Percentiles rank a stretch among this genome's conserved stretches.
Evolutionary conservation across 495 filamentous ascomycete species (phyloP).

Genomic region (Neurospora hispaniola): DNA sequence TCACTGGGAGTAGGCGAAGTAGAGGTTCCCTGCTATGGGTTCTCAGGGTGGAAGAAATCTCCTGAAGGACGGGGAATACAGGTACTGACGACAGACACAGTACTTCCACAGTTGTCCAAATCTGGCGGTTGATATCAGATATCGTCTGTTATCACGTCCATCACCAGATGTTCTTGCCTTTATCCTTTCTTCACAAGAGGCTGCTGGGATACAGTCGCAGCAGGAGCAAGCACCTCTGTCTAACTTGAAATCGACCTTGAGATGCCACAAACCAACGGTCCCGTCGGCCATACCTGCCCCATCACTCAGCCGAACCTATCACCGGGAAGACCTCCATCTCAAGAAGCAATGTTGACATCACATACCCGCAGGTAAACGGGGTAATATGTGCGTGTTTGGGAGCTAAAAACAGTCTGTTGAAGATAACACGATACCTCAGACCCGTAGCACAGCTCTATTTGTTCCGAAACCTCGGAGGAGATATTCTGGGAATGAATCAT

Average conservation of each 20-base stretch:
- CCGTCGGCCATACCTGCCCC: not conserved
- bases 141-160: too few species aligned
- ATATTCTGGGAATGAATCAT: not conserved
- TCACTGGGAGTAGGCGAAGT: not conserved
- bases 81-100: too few species aligned
- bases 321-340: not conserved
- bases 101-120: too few species aligned
- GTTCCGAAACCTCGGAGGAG: not conserved
- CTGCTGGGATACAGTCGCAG: not conserved
- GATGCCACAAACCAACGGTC: not conserved
- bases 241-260: too few species aligned
- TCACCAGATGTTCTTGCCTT: too few species aligned
- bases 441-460: not conserved
- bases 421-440: not conserved
- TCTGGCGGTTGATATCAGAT: too few species aligned
- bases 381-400: not conserved
- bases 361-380: too few species aligned
- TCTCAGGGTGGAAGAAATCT: too few species aligned
- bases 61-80: too few species aligned
- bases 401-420: not conserved
- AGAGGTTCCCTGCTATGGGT: not conserved
- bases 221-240: not conserved
- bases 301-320: not conserved
- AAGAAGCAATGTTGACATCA: not conserved
- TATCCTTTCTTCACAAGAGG: not conserved